Evolutionary conservation across 75 land plant species (phyloP).

Genomic region (Chamaecyparis obtusa): DNA sequence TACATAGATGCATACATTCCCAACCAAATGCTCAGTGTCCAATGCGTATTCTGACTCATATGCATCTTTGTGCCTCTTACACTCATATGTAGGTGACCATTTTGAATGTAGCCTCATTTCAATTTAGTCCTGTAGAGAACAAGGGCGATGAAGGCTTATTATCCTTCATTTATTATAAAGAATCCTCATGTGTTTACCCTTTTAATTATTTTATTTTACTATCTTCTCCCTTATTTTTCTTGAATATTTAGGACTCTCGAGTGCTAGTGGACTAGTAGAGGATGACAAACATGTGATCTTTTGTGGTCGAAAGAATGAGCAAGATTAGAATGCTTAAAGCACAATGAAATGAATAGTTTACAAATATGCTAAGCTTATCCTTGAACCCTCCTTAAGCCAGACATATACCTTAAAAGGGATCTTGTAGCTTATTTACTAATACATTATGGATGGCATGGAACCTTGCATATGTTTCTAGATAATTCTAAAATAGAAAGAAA

Average conservation of each 20-base stretch:
- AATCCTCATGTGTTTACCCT: too few relatives aligned
- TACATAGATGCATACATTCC: background rate
- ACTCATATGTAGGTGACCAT: background rate
- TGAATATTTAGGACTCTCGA: too few relatives aligned
- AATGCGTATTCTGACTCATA: background rate
- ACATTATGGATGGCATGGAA: too few relatives aligned
- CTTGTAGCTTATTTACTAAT: background rate
- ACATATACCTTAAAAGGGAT: background rate
- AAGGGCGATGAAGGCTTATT: background rate
- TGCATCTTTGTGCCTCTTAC: background rate
- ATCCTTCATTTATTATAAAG: too few relatives aligned
- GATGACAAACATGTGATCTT: too few relatives aligned
- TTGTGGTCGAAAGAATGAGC: too few relatives aligned
- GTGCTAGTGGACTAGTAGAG: too few relatives aligned
- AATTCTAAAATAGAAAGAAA: background rate
- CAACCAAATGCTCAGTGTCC: too few relatives aligned
- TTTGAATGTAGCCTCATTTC: background rate
- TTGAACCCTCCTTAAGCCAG: background rate
- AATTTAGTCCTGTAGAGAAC: background rate
- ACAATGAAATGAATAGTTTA: too few relatives aligned
- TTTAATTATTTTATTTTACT: too few relatives aligned
- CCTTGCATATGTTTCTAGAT: background rate
- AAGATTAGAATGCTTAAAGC: too few relatives aligned
- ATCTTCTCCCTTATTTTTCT: too few relatives aligned
- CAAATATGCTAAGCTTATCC: background rate